Evolutionary conservation across 345 rosid genomes (phyloP).

Genomic region (Moricandia moricandioides): DNA sequence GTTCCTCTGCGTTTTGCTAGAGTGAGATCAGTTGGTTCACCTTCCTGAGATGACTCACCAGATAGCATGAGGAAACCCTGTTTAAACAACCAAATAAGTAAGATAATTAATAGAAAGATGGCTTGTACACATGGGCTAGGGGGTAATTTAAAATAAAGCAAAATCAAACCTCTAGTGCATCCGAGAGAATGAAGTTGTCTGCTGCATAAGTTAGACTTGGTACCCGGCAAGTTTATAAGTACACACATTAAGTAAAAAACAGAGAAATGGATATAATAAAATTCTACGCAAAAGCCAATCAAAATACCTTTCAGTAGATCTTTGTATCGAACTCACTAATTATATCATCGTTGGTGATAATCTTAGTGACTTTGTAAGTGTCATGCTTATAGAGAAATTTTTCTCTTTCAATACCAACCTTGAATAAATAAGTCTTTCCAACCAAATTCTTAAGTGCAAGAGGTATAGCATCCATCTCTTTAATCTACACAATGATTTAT

Average conservation of each 20-base stretch:
- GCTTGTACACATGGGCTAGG: background rate
- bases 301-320: background rate
- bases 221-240: no score
- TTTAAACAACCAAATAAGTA: background rate
- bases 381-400: background rate
- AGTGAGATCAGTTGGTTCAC: no score
- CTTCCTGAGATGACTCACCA: background rate
- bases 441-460: background rate
- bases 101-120: background rate
- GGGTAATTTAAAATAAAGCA: no score
- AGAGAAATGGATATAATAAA: no score
- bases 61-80: background rate
- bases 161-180: background rate
- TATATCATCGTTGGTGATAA: background rate
- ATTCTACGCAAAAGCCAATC: no score
- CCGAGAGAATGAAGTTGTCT: background rate
- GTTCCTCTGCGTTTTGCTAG: background rate
- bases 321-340: background rate
- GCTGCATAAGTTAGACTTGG: no score
- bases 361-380: background rate
- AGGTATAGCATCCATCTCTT: background rate
- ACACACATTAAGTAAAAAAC: no score
- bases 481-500: background rate
- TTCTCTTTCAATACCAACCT: background rate
- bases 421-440: background rate